phyloP scores from a whole-genome alignment of 179 eudicot species.

The Gypsophila paniculata region DNA sequence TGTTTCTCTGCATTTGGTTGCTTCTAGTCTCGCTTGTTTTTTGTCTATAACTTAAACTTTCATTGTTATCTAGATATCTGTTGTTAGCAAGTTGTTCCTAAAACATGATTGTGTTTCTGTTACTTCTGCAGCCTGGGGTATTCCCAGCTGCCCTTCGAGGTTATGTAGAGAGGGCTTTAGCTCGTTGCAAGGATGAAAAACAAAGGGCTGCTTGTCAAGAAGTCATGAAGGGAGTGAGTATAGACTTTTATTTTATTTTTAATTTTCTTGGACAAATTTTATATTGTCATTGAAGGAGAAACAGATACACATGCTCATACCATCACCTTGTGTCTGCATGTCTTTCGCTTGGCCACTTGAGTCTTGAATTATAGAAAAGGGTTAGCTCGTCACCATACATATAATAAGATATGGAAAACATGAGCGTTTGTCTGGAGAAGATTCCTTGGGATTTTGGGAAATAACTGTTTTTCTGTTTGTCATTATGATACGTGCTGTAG shows the following conservation, averaged over 20 bases:
- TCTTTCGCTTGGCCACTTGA: background rate
- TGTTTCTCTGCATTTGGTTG: slow-evolving; percentile 9
- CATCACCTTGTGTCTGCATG: background rate
- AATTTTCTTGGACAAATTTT: background rate
- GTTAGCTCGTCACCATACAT: background rate
- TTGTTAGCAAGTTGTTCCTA: slow-evolving; percentile 9
- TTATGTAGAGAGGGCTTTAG: slow-evolving; percentile 93
- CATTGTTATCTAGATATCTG: background rate
- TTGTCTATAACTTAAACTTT: background rate
- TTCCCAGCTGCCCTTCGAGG: slow-evolving; percentile 89
- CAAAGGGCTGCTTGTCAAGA: slow-evolving; percentile 75
- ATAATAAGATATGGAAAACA: background rate
- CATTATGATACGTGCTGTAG: background rate
- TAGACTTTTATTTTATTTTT: slow-evolving; percentile 1
- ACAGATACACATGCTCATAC: background rate
- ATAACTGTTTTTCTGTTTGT: background rate
- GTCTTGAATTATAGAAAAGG: background rate
- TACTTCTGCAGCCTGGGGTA: slow-evolving; percentile 57
- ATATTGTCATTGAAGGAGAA: background rate
- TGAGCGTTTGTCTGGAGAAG: background rate
- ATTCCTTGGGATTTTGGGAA: background rate
- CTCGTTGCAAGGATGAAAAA: slow-evolving; percentile 87
- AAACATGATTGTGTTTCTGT: background rate
- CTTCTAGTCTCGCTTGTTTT: slow-evolving; percentile 6
- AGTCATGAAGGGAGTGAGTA: slow-evolving; percentile 73